Evolutionary conservation across 2,329 filamentous ascomycete species (phyloP).

Genomic region (Plectosphaerella cucumerina): DNA sequence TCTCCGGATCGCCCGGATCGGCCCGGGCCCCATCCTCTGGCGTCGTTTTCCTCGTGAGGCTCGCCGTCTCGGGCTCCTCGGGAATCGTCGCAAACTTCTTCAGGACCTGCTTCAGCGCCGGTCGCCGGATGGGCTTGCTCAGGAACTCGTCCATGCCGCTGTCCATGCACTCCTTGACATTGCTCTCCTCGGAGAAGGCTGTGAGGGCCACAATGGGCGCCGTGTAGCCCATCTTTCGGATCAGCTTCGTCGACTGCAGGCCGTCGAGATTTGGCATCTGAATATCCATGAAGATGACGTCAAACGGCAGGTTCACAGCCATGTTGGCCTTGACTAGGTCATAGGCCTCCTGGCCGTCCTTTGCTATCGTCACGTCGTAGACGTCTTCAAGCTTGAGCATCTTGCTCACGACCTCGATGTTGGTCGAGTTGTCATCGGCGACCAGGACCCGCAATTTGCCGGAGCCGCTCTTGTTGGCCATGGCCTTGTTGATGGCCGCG

Average conservation of each 20-base stretch:
- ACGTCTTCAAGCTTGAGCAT: constrained; percentile 73
- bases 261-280: constrained; percentile 94
- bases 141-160: constrained; percentile 92
- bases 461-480: constrained; percentile 53
- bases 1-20: constrained; percentile 8
- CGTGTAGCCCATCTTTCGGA: constrained; percentile 80
- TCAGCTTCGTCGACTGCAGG: constrained; percentile 78
- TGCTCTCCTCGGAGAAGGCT: constrained; percentile 86
- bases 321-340: constrained; percentile 81
- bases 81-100: constrained; percentile 79
- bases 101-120: constrained; percentile 79
- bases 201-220: constrained; percentile 88
- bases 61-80: constrained; percentile 56
- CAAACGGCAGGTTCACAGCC: constrained; percentile 67
- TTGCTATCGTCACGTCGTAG: constrained; percentile 85
- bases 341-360: constrained; percentile 82
- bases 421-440: constrained; percentile 64
- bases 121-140: constrained; percentile 70
- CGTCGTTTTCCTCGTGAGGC: constrained; percentile 26
- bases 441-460: constrained; percentile 76
- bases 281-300: constrained; percentile 94
- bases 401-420: constrained; percentile 54
- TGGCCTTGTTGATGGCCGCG: constrained; percentile 60
- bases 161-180: constrained; percentile 80
- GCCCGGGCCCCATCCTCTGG: constrained; percentile 8